Evolutionary conservation across 2,329 filamentous ascomycete genomes (phyloP).

Genomic region (Diaporthe vaccinii): DNA sequence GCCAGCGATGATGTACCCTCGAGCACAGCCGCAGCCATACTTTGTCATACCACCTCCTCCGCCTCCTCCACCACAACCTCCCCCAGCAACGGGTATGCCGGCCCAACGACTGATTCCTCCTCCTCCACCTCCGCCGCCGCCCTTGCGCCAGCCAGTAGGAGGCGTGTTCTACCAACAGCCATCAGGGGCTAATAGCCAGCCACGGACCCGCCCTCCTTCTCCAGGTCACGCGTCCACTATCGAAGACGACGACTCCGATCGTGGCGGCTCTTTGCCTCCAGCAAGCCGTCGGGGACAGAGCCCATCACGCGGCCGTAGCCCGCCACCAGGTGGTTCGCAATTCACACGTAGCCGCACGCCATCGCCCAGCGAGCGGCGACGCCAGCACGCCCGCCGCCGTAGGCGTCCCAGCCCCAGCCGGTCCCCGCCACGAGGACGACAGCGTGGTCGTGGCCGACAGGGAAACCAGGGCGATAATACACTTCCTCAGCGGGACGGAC

Average conservation of each 20-base stretch:
- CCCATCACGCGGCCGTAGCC: not conserved
- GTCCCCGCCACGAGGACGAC: conserved; percentile 6
- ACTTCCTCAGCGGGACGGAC: not conserved
- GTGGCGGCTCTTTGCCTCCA: conserved; percentile 14
- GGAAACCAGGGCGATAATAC: not conserved
- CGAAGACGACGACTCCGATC: conserved; percentile 27
- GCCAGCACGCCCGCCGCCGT: not conserved
- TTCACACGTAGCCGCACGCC: not conserved
- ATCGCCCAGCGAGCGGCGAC: not conserved
- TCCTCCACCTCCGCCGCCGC: not conserved
- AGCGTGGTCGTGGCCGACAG: not conserved
- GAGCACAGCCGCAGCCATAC: conserved; percentile 4
- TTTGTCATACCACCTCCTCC: conserved; percentile 22
- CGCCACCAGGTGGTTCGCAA: conserved; percentile 13
- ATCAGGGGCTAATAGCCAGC: not conserved
- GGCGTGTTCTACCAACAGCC: not conserved
- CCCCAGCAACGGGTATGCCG: not conserved
- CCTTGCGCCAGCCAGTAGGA: not conserved
- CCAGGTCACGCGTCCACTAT: conserved; percentile 33
- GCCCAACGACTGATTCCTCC: not conserved
- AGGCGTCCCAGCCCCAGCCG: not conserved
- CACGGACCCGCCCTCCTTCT: conserved; percentile 17
- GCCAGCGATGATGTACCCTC: conserved; percentile 17
- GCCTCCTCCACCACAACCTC: conserved; percentile 2
- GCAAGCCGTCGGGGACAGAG: not conserved